Evolutionary conservation across 768 basidiomycete species (phyloP).

Genomic region (Strobilomyces confusus): DNA sequence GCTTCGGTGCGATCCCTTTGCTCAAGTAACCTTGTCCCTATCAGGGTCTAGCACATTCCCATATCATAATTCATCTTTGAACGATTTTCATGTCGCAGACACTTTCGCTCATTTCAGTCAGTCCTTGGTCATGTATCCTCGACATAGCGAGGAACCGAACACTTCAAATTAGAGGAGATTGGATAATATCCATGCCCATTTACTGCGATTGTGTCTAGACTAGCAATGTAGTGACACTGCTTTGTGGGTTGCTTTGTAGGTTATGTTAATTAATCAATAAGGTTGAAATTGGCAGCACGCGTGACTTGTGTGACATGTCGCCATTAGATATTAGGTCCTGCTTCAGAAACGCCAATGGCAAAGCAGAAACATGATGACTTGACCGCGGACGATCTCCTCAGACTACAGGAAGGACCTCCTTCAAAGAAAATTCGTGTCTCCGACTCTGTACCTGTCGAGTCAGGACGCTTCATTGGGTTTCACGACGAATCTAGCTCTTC

Average conservation of each 20-base stretch:
- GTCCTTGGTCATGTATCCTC: neutral
- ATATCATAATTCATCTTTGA: neutral
- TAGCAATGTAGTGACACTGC: too few species aligned
- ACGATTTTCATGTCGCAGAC: neutral
- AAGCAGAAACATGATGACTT: conserved; percentile 20
- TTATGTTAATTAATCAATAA: too few species aligned
- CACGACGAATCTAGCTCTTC: conserved; percentile 4
- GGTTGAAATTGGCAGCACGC: too few species aligned
- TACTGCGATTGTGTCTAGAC: neutral
- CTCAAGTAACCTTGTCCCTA: neutral
- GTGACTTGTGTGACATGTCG: conserved; percentile 7
- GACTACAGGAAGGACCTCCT: conserved; percentile 39
- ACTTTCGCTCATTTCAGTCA: neutral
- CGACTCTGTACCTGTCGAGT: neutral
- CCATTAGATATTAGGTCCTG: neutral
- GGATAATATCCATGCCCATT: neutral
- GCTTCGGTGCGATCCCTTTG: neutral
- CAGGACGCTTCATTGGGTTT: neutral
- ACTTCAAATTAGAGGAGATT: neutral
- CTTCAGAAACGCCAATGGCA: conserved; percentile 7
- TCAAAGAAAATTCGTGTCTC: conserved; percentile 33
- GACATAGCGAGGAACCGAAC: neutral
- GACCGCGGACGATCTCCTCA: conserved; percentile 46
- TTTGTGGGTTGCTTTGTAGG: too few species aligned
- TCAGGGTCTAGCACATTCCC: neutral